Percentiles rank a stretch among this genome's conserved stretches.
Evolutionary conservation across 2,329 filamentous ascomycete species (phyloP).

Genomic region (Microdochium bolleyi): DNA sequence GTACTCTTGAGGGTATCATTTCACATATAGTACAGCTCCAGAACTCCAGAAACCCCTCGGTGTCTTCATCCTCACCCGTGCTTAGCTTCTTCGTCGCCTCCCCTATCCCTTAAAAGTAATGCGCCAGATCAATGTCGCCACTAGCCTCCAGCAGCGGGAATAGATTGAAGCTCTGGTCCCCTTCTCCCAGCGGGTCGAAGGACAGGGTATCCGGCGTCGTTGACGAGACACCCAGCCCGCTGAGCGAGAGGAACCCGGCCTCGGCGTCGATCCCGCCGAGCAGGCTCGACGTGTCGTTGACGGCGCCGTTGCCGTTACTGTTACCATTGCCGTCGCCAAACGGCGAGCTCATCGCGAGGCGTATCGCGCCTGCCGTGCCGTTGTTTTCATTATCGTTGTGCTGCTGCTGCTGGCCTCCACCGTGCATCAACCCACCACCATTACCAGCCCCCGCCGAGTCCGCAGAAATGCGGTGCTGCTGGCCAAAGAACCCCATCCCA

Average conservation of each 20-base stretch:
- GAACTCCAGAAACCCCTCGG: not conserved
- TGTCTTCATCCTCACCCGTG: too few relatives aligned
- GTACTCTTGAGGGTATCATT: too few relatives aligned
- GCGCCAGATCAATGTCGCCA: constrained; percentile 43
- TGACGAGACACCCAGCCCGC: not conserved
- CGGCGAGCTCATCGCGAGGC: not conserved
- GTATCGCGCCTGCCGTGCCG: not conserved
- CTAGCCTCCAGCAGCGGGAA: constrained; percentile 43
- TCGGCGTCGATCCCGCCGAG: not conserved
- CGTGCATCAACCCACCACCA: too few relatives aligned
- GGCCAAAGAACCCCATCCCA: not conserved
- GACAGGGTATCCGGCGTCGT: not conserved
- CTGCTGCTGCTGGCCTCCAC: too few relatives aligned
- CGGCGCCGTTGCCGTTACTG: not conserved
- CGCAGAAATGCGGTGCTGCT: not conserved
- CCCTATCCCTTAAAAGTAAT: constrained; percentile 15
- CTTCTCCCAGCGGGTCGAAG: constrained; percentile 20
- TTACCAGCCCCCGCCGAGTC: not conserved
- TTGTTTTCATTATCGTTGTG: not conserved
- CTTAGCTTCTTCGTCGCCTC: too few relatives aligned
- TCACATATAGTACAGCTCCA: too few relatives aligned
- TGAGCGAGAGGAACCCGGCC: not conserved
- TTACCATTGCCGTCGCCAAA: not conserved
- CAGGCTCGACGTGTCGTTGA: not conserved
- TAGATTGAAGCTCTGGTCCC: constrained; percentile 37